Evolutionary conservation across 352 stramenopile genomes (phyloP).

Genomic region (Pythium volutum): DNA sequence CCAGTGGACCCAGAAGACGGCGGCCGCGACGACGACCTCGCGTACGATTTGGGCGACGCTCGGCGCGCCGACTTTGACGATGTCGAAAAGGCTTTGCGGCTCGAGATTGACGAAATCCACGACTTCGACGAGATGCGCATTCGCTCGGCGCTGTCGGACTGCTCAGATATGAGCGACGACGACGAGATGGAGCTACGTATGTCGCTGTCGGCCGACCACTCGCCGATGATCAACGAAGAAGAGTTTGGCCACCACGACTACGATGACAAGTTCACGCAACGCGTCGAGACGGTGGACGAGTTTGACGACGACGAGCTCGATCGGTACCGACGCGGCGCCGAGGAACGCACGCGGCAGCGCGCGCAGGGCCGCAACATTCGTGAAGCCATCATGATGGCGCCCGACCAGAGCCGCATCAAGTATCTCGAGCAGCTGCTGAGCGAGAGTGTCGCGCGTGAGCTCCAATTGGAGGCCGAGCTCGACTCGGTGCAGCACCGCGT

Average conservation of each 20-base stretch:
- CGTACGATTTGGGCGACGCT: constrained; percentile 20
- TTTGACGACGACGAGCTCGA: constrained; percentile 46
- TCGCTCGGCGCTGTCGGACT: constrained; percentile 65
- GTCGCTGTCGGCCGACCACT: constrained; percentile 18
- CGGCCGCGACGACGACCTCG: constrained; percentile 20
- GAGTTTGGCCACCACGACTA: constrained; percentile 28
- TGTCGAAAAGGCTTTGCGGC: constrained; percentile 60
- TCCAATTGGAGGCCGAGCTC: constrained; percentile 80
- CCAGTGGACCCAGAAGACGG: constrained; percentile 47
- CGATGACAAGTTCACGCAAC: constrained; percentile 10
- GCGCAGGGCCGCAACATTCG: constrained; percentile 75
- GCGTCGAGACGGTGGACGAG: constrained; percentile 24
- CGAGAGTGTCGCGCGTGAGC: constrained; percentile 77
- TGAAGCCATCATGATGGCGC: constrained; percentile 67
- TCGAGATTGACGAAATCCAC: constrained; percentile 82
- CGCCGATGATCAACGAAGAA: constrained; percentile 21
- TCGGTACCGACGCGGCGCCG: constrained; percentile 54
- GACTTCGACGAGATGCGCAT: constrained; percentile 75
- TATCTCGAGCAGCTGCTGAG: constrained; percentile 83
- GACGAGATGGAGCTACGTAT: constrained; percentile 38
- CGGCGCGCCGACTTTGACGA: constrained; percentile 40
- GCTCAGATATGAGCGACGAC: constrained; percentile 81
- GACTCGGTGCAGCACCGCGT: constrained; percentile 60
- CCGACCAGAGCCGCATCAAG: constrained; percentile 84
- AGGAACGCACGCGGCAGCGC: constrained; percentile 76